Evolutionary conservation across 2,329 filamentous ascomycete species (phyloP), one percentile per base, ranked within the genome.

Genomic region (Sporothrix protearum): DNA sequence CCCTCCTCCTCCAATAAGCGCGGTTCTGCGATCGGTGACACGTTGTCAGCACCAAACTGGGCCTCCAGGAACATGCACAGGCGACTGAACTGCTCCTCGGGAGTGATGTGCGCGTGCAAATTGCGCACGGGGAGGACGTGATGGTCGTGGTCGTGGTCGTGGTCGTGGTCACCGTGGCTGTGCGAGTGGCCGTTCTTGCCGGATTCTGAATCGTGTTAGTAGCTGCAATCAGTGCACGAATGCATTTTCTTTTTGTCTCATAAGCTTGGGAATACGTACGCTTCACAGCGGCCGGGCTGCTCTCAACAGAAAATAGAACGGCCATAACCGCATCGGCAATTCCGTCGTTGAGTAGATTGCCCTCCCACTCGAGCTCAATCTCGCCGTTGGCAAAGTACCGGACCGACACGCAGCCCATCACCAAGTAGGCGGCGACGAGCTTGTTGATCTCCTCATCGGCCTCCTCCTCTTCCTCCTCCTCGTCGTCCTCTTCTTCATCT

Each of bases 241-340:
- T 14, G 30, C 1, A 49, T 3, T n/a, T 8, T 33, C 10, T 28
- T 30, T 25, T 3, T 12, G n/a, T 19, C 0, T 28, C 1, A 19
- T 14, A 25, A 28, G 47, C 14, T 45, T 16, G 33, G 8, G 28
- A 2, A 36, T n/a, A 72, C 86, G 81, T 85, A 92, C 93, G 92
- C 82, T 96, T 96, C 68, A 99, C 95, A 14, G 96, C 95, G 16
- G 96, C 96, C 5, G 95, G 96, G 70, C 92, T 97, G 80, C 91
- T 96, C 81, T 99, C 96, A 28, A 97, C 92, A 0, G 92, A 94
- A 76, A 97, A 89, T 12, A 99, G 86, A 2, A 97, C 93, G 0
- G 94, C 94, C 85, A 98, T 93, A 70, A 98, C 92, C 19, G 96
- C 94, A 81, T 99, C 96, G n/a, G 96, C 96, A 77, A 99, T 96